These are phyloP conservation scores for Metschnikowia henanensis DNA, from an alignment of 805 yeast genomes.

Conservation along the genomic window DNA sequence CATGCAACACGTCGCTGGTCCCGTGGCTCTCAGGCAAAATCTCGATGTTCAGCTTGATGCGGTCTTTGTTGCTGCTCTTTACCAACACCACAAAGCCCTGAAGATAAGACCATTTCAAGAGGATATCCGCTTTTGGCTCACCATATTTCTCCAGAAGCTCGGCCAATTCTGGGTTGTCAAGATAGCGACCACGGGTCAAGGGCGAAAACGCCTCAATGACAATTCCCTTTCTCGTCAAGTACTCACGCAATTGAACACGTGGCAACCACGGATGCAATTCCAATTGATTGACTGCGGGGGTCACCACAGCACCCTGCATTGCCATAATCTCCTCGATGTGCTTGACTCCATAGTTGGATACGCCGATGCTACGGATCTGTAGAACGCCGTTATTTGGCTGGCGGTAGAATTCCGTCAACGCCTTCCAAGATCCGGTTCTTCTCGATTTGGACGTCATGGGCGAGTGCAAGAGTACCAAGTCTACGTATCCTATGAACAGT, in stretches of 20 bases:
- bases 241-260: slow-evolving; percentile 61
- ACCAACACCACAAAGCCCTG: slow-evolving; percentile 74
- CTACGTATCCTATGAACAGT: slow-evolving; percentile 35
- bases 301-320: slow-evolving; percentile 50
- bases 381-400: slow-evolving; percentile 51
- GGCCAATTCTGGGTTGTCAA: slow-evolving; percentile 52
- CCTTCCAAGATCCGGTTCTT: slow-evolving; percentile 66
- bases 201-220: slow-evolving; percentile 80
- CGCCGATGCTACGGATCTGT: slow-evolving; percentile 66
- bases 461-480: slow-evolving; percentile 48
- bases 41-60: slow-evolving; percentile 56
- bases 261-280: slow-evolving; percentile 86
- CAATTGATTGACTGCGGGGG: slow-evolving; percentile 75
- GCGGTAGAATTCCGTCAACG: slow-evolving; percentile 69
- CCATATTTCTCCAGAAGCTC: slow-evolving; percentile 49
- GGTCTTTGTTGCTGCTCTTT: slow-evolving; percentile 53
- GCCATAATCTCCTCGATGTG: slow-evolving; percentile 60
- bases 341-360: slow-evolving; percentile 65
- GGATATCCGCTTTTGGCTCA: slow-evolving; percentile 59
- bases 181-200: slow-evolving; percentile 59
- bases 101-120: slow-evolving; percentile 71
- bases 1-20: slow-evolving; percentile 25
- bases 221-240: slow-evolving; percentile 55
- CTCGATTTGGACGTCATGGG: slow-evolving; percentile 42
- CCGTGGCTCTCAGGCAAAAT: slow-evolving; percentile 39